Percentiles rank a stretch among this genome's conserved stretches.
These are phyloP conservation scores for Plasmopara viticola DNA, from an alignment of 352 stramenopile species.

Conservation along the genomic window DNA sequence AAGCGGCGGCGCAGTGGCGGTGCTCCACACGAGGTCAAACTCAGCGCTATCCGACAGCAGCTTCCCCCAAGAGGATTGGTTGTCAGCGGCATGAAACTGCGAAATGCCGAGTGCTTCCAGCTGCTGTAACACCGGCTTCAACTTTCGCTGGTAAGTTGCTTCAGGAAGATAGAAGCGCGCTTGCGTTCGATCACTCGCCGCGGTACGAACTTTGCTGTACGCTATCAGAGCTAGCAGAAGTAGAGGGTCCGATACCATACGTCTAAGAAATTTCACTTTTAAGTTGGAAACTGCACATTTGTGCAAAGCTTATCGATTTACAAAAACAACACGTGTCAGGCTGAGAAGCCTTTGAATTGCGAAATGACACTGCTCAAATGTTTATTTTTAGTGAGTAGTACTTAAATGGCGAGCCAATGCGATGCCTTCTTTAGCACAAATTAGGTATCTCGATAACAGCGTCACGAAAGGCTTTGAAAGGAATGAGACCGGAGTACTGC, in stretches of 20 bases:
- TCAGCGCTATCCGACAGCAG: constrained; percentile 34
- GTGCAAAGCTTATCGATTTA: too few relatives aligned
- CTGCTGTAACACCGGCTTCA: constrained; percentile 42
- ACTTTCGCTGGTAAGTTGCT: constrained; percentile 18
- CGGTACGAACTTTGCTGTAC: constrained; percentile 1
- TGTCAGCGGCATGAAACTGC: constrained; percentile 32
- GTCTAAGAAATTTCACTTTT: neutral
- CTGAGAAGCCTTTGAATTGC: neutral
- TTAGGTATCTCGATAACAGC: constrained; percentile 66
- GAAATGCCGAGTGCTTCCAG: constrained; percentile 48
- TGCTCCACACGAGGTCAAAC: constrained; percentile 71
- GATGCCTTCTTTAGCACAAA: constrained; percentile 30
- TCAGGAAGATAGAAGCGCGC: constrained; percentile 56
- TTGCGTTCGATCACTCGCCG: constrained; percentile 9
- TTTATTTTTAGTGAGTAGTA: constrained; percentile 11
- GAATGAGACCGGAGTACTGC: constrained; percentile 84
- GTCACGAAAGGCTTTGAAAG: constrained; percentile 77
- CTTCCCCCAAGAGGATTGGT: constrained; percentile 33
- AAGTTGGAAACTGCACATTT: too few relatives aligned
- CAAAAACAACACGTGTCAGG: neutral
- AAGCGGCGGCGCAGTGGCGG: constrained; percentile 21
- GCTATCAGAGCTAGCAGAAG: constrained; percentile 12
- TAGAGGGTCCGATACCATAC: constrained; percentile 1
- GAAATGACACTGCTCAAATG: neutral
- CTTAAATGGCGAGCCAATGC: neutral